phyloP scores from a whole-genome alignment of 2,329 filamentous ascomycete genomes.

The Paraconiothyrium brasiliense region DNA sequence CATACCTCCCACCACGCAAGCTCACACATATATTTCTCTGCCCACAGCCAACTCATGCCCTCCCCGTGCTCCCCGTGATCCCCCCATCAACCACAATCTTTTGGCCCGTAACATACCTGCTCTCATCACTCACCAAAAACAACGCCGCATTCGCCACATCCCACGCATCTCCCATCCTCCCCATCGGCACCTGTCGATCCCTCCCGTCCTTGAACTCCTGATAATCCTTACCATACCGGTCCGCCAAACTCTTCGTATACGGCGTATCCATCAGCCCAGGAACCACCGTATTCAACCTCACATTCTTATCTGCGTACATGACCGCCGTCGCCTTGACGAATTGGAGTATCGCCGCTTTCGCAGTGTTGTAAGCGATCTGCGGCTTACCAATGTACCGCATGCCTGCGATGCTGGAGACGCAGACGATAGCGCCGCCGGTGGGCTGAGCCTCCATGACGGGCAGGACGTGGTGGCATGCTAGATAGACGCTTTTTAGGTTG shows the following conservation, averaged over 20 bases:
- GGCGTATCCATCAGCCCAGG: constrained; percentile 66
- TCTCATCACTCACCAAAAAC: constrained; percentile 42
- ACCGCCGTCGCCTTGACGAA: constrained; percentile 62
- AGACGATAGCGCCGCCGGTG: constrained; percentile 50
- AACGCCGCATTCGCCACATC: constrained; percentile 47
- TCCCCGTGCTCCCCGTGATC: constrained; percentile 11
- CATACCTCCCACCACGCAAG: too few species aligned
- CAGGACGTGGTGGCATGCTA: constrained; percentile 62
- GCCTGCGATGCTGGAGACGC: constrained; percentile 63
- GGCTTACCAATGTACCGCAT: constrained; percentile 62
- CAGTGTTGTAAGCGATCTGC: constrained; percentile 64
- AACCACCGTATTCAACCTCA: constrained; percentile 65
- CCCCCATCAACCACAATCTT: constrained; percentile 49
- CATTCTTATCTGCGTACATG: constrained; percentile 58
- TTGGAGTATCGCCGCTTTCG: constrained; percentile 63
- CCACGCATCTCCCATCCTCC: constrained; percentile 44
- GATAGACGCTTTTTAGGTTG: constrained; percentile 66
- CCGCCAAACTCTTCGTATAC: constrained; percentile 18
- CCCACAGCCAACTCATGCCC: background rate
- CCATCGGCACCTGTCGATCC: constrained; percentile 38
- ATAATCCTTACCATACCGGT: constrained; percentile 14
- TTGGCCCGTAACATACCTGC: constrained; percentile 48
- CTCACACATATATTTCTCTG: too few species aligned
- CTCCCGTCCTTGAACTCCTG: constrained; percentile 9
- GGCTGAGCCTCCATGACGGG: constrained; percentile 64